A percentile compares a stretch with the other conserved stretches of the same genome.
Conservation (phyloP, 768 basidiomycete species). For the Auricularia sp. region DNA sequence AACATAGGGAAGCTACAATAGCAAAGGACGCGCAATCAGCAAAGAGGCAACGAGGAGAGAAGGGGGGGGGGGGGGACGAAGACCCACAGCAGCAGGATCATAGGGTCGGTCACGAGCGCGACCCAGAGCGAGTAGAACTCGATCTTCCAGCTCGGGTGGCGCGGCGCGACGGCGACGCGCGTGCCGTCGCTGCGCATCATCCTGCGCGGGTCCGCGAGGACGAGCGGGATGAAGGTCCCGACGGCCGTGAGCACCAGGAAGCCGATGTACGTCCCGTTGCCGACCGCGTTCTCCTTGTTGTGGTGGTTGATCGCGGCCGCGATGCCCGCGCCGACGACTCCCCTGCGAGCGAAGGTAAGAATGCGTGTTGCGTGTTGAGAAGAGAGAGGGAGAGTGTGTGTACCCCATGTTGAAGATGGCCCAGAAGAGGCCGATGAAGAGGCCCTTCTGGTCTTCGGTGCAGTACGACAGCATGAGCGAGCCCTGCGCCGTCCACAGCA, state of each 20-base stretch:
- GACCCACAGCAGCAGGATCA: conserved; percentile 46
- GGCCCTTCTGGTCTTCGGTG: conserved; percentile 68
- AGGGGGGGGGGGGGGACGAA: background rate
- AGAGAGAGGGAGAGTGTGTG: conserved; percentile 4
- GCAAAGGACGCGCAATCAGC: background rate
- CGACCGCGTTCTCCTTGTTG: conserved; percentile 11
- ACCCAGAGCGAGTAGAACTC: conserved; percentile 64
- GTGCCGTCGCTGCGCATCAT: conserved; percentile 72
- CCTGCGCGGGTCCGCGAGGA: conserved; percentile 63
- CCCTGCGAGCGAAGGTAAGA: conserved; percentile 28
- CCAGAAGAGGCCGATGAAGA: conserved; percentile 76
- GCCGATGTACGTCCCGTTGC: conserved; percentile 44
- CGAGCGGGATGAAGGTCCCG: conserved; percentile 53
- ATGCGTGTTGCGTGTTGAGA: background rate
- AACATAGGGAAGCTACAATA: conserved; percentile 63
- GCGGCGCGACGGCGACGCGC: conserved; percentile 42
- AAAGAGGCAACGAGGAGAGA: background rate
- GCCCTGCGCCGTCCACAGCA: conserved; percentile 83
- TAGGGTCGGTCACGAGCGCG: conserved; percentile 59
- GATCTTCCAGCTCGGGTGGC: conserved; percentile 68
- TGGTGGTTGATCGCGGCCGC: conserved; percentile 12
- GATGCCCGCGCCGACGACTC: conserved; percentile 13
- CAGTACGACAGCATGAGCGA: conserved; percentile 78
- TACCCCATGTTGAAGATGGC: conserved; percentile 67
- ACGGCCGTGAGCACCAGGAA: conserved; percentile 66